phyloP scores from a whole-genome alignment of 805 yeast species.

The Kodamaea sagamina region DNA sequence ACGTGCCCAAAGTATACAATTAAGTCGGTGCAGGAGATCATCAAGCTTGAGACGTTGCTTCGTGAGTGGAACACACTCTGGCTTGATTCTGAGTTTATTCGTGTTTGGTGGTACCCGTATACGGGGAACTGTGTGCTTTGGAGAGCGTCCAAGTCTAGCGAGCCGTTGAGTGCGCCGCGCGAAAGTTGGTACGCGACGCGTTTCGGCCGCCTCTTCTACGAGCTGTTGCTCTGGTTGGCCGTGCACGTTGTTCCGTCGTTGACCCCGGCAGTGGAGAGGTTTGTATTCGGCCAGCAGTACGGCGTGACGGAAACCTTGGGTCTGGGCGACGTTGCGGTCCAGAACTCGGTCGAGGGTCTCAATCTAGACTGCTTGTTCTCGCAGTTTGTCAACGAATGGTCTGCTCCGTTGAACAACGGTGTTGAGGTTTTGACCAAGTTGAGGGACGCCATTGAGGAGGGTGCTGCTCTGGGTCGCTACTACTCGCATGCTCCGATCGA shows the following conservation, averaged over 20 bases:
- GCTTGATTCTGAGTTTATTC: constrained; percentile 85
- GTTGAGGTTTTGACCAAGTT: constrained; percentile 67
- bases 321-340: constrained; percentile 65
- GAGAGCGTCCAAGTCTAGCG: constrained; percentile 80
- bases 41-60: constrained; percentile 72
- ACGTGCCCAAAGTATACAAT: constrained; percentile 82
- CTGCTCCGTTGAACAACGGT: constrained; percentile 83
- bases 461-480: constrained; percentile 60
- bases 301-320: constrained; percentile 71
- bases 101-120: constrained; percentile 99
- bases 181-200: constrained; percentile 84
- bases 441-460: constrained; percentile 59
- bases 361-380: constrained; percentile 95
- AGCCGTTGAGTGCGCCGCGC: constrained; percentile 63
- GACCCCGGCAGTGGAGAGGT: constrained; percentile 83
- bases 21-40: constrained; percentile 77
- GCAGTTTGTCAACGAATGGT: constrained; percentile 97
- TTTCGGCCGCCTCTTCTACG: constrained; percentile 78
- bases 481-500: constrained; percentile 96
- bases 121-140: constrained; percentile 81
- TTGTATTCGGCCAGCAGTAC: constrained; percentile 83
- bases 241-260: constrained; percentile 70
- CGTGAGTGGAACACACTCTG: constrained; percentile 76
- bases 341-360: constrained; percentile 79
- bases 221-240: constrained; percentile 74